Percentiles rank a stretch among this genome's conserved stretches.
phyloP scores from a whole-genome alignment of 116 monocot genomes.

The Trichopus zeylanicus region DNA sequence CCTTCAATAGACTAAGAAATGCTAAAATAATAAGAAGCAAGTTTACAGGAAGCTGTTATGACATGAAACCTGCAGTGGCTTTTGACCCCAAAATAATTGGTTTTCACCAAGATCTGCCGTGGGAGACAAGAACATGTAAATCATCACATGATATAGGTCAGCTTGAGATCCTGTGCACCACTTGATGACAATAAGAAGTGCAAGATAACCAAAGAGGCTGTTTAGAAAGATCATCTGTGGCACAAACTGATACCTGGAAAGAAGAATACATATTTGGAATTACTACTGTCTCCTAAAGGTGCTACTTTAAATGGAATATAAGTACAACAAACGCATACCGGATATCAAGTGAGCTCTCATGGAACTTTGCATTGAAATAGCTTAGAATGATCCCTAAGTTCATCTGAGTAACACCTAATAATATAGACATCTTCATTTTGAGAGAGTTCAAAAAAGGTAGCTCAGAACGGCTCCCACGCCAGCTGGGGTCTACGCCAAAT shows the following conservation, averaged over 20 bases:
- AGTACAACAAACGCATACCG: conserved; percentile 30
- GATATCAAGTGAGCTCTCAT: conserved; percentile 67
- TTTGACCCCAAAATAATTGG: conserved; percentile 96
- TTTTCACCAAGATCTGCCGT: conserved; percentile 85
- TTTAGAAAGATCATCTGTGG: conserved; percentile 99
- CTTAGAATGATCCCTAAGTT: conserved; percentile 87
- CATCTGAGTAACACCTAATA: conserved; percentile 90
- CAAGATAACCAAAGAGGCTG: conserved; percentile 95
- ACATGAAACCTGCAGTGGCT: conserved; percentile 53
- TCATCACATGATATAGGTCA: conserved; percentile 99
- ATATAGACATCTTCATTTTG: conserved; percentile 99
- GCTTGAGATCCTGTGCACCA: conserved; percentile 99
- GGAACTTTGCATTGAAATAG: conserved; percentile 92
- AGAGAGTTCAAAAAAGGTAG: conserved; percentile 95
- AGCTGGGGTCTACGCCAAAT: conserved; percentile 99
- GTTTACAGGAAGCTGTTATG: not conserved
- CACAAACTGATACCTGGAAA: conserved; percentile 85
- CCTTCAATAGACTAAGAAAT: conserved; percentile 7
- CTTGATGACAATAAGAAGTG: conserved; percentile 88
- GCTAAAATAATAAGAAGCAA: not conserved
- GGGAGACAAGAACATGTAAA: conserved; percentile 98
- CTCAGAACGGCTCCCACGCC: conserved; percentile 96
- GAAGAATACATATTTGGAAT: conserved; percentile 2
- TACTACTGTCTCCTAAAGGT: not conserved
- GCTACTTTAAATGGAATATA: not conserved